Evolutionary conservation across 1,284 basidiomycete genomes (phyloP).

Genomic region (Ustilago cynodontis): DNA sequence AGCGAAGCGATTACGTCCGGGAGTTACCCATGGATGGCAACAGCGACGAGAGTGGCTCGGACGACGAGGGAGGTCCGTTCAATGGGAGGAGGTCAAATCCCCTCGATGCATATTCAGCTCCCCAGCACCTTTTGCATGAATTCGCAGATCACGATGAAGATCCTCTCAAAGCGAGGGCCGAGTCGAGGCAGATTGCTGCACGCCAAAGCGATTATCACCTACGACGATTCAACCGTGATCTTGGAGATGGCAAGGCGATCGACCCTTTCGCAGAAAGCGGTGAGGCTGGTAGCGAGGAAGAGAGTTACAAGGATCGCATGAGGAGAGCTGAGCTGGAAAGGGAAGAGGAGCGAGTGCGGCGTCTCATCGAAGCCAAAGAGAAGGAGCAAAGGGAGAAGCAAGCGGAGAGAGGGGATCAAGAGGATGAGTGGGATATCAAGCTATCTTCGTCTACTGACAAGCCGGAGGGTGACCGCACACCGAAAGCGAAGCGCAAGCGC

Average conservation of each 20-base stretch:
- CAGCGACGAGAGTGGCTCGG: slow-evolving; percentile 45
- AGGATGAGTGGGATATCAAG: slow-evolving; percentile 69
- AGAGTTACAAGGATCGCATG: slow-evolving; percentile 96
- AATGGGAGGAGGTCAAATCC: slow-evolving; percentile 53
- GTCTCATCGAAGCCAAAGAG: slow-evolving; percentile 85
- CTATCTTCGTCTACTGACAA: slow-evolving; percentile 10
- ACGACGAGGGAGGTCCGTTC: slow-evolving; percentile 35
- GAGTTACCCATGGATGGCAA: slow-evolving; percentile 51
- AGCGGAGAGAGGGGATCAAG: neutral
- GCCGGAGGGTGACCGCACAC: slow-evolving; percentile 71
- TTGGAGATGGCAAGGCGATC: slow-evolving; percentile 47
- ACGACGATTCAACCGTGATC: slow-evolving; percentile 78
- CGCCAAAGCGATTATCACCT: slow-evolving; percentile 97
- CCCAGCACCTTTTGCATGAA: slow-evolving; percentile 93
- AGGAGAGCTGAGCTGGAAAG: slow-evolving; percentile 88
- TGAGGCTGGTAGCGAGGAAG: slow-evolving; percentile 74
- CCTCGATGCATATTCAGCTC: slow-evolving; percentile 76
- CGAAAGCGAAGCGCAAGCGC: slow-evolving; percentile 81
- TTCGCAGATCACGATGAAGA: slow-evolving; percentile 91
- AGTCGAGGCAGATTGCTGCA: slow-evolving; percentile 90
- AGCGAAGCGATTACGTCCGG: slow-evolving; percentile 55
- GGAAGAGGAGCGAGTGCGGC: slow-evolving; percentile 87
- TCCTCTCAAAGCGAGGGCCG: slow-evolving; percentile 91
- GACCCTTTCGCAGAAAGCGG: slow-evolving; percentile 73
- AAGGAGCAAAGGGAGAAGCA: slow-evolving; percentile 78